Percentiles rank a stretch among this genome's conserved stretches.
Conservation (phyloP, 2,329 filamentous ascomycete genomes). For the Pezicula rhizophila region DNA sequence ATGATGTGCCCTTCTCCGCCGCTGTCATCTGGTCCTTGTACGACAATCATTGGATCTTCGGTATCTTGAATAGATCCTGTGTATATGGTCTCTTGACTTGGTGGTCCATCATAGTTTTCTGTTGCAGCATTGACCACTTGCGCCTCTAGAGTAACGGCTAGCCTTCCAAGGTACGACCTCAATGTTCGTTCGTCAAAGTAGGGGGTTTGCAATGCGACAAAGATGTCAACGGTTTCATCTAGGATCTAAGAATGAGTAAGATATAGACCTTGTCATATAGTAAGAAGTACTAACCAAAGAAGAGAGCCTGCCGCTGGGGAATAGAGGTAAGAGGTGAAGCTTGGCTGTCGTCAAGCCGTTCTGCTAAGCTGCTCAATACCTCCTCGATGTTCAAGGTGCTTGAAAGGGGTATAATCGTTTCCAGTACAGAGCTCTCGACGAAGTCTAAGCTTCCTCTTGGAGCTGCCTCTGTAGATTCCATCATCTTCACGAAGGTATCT, state of each 20-base stretch:
- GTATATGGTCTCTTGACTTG: conserved; percentile 54
- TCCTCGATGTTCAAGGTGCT: conserved; percentile 50
- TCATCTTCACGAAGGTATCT: conserved; percentile 13
- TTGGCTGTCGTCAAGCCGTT: conserved; percentile 27
- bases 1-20: conserved; percentile 38
- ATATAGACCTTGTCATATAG: conserved; percentile 26
- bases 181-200: conserved; percentile 51
- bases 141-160: conserved; percentile 62
- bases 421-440: conserved; percentile 52
- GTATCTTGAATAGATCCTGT: conserved; percentile 44
- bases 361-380: conserved; percentile 37
- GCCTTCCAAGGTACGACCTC: conserved; percentile 51
- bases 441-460: conserved; percentile 38
- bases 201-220: conserved; percentile 62
- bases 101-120: conserved; percentile 38
- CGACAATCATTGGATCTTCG: conserved; percentile 44
- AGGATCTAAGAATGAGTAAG: conserved; percentile 44
- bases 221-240: conserved; percentile 70
- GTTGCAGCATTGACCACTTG: conserved; percentile 54
- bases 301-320: conserved; percentile 56
- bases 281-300: conserved; percentile 57
- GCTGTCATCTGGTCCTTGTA: conserved; percentile 33
- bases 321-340: conserved; percentile 47
- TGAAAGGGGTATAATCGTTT: conserved; percentile 53
- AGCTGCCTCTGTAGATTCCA: conserved; percentile 26